Percentiles rank a stretch among this genome's conserved stretches.
These are phyloP conservation scores for Wickerhamomyces sp. DNA, from an alignment of 1,139 yeast genomes.

Conservation along the genomic window DNA sequence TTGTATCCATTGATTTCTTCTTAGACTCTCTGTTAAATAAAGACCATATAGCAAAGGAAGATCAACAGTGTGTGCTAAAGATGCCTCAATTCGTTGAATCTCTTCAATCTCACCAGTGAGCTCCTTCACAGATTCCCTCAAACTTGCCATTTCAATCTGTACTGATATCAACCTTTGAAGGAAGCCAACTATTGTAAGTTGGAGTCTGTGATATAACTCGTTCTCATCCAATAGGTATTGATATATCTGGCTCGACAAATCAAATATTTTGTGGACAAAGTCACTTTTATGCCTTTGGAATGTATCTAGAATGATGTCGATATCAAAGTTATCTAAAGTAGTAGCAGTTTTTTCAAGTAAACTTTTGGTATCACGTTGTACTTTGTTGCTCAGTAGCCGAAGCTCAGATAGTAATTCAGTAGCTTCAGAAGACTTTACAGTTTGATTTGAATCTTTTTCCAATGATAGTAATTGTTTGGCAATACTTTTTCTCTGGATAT, in stretches of 20 bases:
- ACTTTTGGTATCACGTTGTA: constrained; percentile 21
- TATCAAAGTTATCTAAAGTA: constrained; percentile 17
- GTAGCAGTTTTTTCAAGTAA: constrained; percentile 12
- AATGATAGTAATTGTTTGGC: constrained; percentile 14
- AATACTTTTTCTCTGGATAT: constrained; percentile 10
- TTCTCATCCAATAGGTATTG: constrained; percentile 21
- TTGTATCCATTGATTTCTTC: constrained; percentile 66
- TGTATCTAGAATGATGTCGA: constrained; percentile 23
- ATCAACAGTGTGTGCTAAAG: constrained; percentile 56
- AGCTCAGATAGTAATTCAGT: constrained; percentile 14
- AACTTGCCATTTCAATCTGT: constrained; percentile 16
- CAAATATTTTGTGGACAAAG: constrained; percentile 27
- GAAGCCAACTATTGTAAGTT: constrained; percentile 17
- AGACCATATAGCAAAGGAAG: constrained; percentile 80
- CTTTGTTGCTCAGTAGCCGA: constrained; percentile 13
- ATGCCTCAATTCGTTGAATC: constrained; percentile 37
- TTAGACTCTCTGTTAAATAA: constrained; percentile 60
- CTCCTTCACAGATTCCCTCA: constrained; percentile 17
- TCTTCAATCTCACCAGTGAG: constrained; percentile 17
- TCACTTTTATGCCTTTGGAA: constrained; percentile 27
- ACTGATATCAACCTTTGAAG: constrained; percentile 14
- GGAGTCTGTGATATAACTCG: constrained; percentile 14
- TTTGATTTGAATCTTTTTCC: constrained; percentile 12
- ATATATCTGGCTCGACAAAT: constrained; percentile 27
- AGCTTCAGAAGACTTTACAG: constrained; percentile 9